Evolutionary conservation across 148 eudicot genomes (phyloP).

Genomic region (Talinum fruticosum): DNA sequence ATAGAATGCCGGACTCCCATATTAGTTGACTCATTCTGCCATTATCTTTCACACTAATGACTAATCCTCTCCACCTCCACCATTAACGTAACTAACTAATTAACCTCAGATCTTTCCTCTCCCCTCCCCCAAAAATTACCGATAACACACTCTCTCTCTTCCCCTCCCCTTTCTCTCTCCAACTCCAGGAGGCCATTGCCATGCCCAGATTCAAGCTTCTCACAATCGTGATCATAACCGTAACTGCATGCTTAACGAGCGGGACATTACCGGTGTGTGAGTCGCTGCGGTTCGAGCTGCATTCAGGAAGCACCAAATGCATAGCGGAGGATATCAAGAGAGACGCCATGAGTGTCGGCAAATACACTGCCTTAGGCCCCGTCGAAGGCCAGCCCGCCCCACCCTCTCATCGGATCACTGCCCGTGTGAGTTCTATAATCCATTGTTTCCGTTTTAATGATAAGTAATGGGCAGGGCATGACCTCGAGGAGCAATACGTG

Average conservation of each 20-base stretch:
- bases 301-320: constrained; percentile 66
- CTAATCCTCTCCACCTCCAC: not conserved
- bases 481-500: too few species aligned
- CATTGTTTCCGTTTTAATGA: too few species aligned
- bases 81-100: not conserved
- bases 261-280: constrained; percentile 7
- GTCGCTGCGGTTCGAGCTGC: constrained; percentile 56
- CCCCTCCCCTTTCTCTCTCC: not conserved
- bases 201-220: constrained; percentile 1
- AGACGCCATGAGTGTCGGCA: constrained; percentile 66
- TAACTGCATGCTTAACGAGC: not conserved
- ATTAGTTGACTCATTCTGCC: not conserved
- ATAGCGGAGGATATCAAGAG: constrained; percentile 61
- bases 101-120: not conserved
- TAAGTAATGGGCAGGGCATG: too few species aligned
- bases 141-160: not conserved
- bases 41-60: not conserved
- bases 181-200: not conserved
- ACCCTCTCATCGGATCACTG: constrained; percentile 50
- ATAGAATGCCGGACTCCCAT: too few species aligned
- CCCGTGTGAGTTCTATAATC: constrained; percentile 51
- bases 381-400: constrained; percentile 48
- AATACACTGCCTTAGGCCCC: constrained; percentile 49
- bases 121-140: not conserved
- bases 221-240: not conserved